Percentiles rank a stretch among this genome's conserved stretches.
Evolutionary conservation across 148 eudicot genomes (phyloP).

Genomic region (Spergularia bocconei): DNA sequence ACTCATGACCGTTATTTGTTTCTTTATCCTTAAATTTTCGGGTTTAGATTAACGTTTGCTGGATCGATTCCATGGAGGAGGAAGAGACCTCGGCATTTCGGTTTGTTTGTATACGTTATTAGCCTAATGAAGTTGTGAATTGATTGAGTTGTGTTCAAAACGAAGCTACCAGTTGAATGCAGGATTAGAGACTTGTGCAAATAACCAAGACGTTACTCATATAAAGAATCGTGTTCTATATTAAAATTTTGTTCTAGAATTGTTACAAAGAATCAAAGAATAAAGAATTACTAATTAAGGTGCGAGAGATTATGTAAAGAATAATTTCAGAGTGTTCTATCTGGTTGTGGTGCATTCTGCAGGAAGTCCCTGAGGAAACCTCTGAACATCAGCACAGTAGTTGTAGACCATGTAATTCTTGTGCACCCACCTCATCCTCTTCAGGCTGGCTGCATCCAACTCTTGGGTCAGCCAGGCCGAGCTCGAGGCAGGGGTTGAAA

Average conservation of each 20-base stretch:
- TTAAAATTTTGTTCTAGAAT: neutral
- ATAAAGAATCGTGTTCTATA: neutral
- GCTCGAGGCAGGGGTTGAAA: neutral
- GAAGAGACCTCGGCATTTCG: too few species aligned
- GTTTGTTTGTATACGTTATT: too few species aligned
- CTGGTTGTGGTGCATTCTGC: conserved; percentile 32
- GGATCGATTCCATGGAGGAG: too few species aligned
- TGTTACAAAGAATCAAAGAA: conserved; percentile 22
- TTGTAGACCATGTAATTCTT: conserved; percentile 41
- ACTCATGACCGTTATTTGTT: too few species aligned
- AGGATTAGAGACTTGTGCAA: too few species aligned
- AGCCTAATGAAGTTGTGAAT: too few species aligned
- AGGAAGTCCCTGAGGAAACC: conserved; percentile 43
- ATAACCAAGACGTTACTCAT: too few species aligned
- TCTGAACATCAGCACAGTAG: conserved; percentile 37
- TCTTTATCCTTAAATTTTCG: too few species aligned
- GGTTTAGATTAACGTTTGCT: too few species aligned
- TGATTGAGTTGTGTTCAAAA: too few species aligned
- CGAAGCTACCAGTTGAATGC: too few species aligned
- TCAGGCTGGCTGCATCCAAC: conserved; percentile 29
- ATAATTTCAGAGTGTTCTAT: neutral
- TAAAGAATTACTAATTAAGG: neutral
- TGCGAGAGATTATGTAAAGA: neutral
- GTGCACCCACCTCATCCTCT: conserved; percentile 37
- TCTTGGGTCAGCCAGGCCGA: conserved; percentile 34